Evolutionary conservation across 352 stramenopile species (phyloP), one percentile per base, ranked within the genome.

Genomic region (Globisporangium paroecandrum): DNA sequence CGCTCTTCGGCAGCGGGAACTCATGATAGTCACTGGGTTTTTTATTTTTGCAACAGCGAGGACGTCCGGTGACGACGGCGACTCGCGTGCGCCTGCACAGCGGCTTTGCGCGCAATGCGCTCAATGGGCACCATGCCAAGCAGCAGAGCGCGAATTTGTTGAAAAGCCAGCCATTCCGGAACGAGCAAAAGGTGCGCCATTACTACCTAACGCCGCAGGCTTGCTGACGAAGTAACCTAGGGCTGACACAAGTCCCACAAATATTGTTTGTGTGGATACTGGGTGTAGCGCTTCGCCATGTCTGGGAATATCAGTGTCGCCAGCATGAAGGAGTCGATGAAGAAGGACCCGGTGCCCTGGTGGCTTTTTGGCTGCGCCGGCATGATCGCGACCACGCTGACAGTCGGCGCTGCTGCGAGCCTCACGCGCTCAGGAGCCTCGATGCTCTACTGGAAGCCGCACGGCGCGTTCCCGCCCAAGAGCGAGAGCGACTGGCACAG

Each of bases 401-500:
- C 97, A 32, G 87, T 99, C n/a, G 97, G 97, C 6, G 96, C 96
- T 22, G 85, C 98, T 0, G 97, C 97, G 22, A 83, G 94, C 10
- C 85, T 99, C n/a, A 99, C 97, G 18, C 89, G 97, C 43, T 94
- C 88, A 0, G 97, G 97, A 0, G 83, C 98, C 4, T 98, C 88
- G 51, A 98, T 97, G 92, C 79, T 98, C 63, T 94, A 98, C 69
- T 99, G 97, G 96, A 98, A 96, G 74, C 89, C 92, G 13, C 71
- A 90, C 6, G 93, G 94, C 5, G 77, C 79, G 13, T 66, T 92
- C 18, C 90, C 93, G 53, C 97, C 96, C 0, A 86, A 80, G 18
- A 96, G 74, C 6, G 70, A 90, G 4, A 79, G 86, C 29, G 97
- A 98, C 58, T 99, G 97, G 97, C 70, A 89, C 51, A 65, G 67